Percentiles rank a stretch among this genome's conserved stretches.
Evolutionary conservation across 192 early-diverging fungal species (phyloP).

Genomic region (Thamnidium elegans): DNA sequence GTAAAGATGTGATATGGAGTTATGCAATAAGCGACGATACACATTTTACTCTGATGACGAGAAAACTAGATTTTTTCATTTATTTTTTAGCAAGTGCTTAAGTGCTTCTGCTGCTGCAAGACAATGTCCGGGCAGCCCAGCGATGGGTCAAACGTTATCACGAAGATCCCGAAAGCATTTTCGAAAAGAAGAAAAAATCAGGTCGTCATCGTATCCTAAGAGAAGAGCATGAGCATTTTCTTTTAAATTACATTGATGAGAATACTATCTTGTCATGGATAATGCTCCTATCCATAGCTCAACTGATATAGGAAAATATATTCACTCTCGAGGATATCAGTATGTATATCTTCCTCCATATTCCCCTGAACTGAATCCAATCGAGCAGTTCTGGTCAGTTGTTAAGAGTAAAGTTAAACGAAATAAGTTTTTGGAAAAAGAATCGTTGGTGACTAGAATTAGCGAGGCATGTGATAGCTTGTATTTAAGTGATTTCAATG

Average conservation of each 20-base stretch:
- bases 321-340: too few relatives aligned
- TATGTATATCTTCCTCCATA: too few relatives aligned
- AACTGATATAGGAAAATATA: too few relatives aligned
- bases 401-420: too few relatives aligned
- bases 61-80: constrained; percentile 13
- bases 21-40: constrained; percentile 13
- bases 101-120: constrained; percentile 22
- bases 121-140: constrained; percentile 22
- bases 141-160: constrained; percentile 24
- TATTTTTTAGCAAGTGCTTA: constrained; percentile 10
- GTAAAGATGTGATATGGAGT: constrained; percentile 19
- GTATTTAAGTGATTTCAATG: too few relatives aligned
- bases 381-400: too few relatives aligned
- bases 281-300: too few relatives aligned
- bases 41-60: constrained; percentile 12
- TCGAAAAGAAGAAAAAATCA: constrained; percentile 19
- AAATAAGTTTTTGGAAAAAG: too few relatives aligned
- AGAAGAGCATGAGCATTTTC: constrained; percentile 19
- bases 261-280: too few relatives aligned
- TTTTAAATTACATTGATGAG: constrained; percentile 25
- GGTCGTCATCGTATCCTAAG: constrained; percentile 19
- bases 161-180: constrained; percentile 23
- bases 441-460: too few relatives aligned
- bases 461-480: too few relatives aligned
- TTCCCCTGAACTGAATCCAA: too few relatives aligned